These are phyloP conservation scores for Pseudogymnoascus sp. DNA, from an alignment of 2,329 filamentous ascomycete genomes.

Conservation along the genomic window DNA sequence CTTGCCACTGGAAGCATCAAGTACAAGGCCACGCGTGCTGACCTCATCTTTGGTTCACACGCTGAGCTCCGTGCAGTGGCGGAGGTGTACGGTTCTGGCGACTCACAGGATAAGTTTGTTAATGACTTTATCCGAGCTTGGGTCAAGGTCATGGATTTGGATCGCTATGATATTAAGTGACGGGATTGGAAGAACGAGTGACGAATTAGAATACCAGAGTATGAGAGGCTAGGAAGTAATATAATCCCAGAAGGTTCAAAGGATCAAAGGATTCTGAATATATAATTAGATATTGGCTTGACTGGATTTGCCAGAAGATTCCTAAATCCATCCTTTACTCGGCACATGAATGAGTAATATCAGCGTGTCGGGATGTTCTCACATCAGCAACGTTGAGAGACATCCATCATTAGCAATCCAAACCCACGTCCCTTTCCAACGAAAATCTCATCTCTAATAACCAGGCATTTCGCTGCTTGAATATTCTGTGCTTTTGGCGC, in stretches of 20 bases:
- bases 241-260: neutral
- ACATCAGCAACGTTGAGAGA: neutral
- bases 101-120: slow-evolving; percentile 43
- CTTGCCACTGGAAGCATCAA: slow-evolving; percentile 47
- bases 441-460: neutral
- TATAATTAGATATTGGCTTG: neutral
- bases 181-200: neutral
- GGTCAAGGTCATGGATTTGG: slow-evolving; percentile 52
- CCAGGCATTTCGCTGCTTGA: neutral
- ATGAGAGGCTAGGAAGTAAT: neutral
- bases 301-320: neutral
- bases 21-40: slow-evolving; percentile 47
- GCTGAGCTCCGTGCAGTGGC: slow-evolving; percentile 49
- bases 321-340: neutral
- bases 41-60: slow-evolving; percentile 51
- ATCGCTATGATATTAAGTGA: slow-evolving; percentile 43
- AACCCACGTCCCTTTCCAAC: neutral
- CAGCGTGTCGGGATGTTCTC: neutral
- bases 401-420: neutral
- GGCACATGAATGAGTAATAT: neutral
- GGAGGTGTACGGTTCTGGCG: slow-evolving; percentile 46
- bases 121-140: slow-evolving; percentile 50
- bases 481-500: neutral
- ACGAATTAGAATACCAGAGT: neutral
- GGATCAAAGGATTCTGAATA: neutral